These are phyloP conservation scores for Setomelanomma holmii DNA, from an alignment of 2,329 filamentous ascomycete genomes.

Conservation along the genomic window DNA sequence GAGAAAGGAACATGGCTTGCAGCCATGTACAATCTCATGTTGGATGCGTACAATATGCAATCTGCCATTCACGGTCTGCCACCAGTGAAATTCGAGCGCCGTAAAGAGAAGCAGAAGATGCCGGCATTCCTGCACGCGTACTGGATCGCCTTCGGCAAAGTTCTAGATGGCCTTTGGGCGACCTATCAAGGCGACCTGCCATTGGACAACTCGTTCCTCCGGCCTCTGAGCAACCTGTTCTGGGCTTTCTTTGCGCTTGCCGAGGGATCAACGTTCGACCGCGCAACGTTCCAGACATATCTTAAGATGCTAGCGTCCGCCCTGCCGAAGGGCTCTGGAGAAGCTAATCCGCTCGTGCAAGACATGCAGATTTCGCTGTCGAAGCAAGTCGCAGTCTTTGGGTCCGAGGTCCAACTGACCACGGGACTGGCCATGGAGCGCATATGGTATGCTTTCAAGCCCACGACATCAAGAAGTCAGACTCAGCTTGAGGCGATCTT, in stretches of 20 bases:
- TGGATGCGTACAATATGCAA: constrained; percentile 42
- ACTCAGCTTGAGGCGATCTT: constrained; percentile 50
- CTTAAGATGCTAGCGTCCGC: constrained; percentile 47
- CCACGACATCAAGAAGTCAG: constrained; percentile 57
- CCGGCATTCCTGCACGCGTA: constrained; percentile 39
- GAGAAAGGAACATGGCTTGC: constrained; percentile 22
- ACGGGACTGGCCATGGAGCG: constrained; percentile 82
- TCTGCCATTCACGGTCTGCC: constrained; percentile 34
- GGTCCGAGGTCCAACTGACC: constrained; percentile 72
- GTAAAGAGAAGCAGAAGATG: constrained; percentile 45
- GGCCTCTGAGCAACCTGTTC: constrained; percentile 50
- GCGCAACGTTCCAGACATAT: constrained; percentile 63
- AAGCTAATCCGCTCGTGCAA: constrained; percentile 28
- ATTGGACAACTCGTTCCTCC: constrained; percentile 24
- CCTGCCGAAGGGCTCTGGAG: constrained; percentile 9
- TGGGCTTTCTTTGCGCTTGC: constrained; percentile 57
- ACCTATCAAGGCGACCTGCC: constrained; percentile 12
- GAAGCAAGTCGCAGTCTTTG: constrained; percentile 58
- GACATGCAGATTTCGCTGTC: constrained; percentile 32
- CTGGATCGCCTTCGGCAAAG: constrained; percentile 27
- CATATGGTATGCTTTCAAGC: constrained; percentile 77
- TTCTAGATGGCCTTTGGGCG: constrained; percentile 21
- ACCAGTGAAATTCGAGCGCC: constrained; percentile 41
- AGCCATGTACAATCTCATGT: constrained; percentile 37
- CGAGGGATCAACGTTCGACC: constrained; percentile 54